Evolutionary conservation across 305 asterid species (phyloP), one percentile per base, ranked within the genome.

Genomic region (Petunia hybrid): DNA sequence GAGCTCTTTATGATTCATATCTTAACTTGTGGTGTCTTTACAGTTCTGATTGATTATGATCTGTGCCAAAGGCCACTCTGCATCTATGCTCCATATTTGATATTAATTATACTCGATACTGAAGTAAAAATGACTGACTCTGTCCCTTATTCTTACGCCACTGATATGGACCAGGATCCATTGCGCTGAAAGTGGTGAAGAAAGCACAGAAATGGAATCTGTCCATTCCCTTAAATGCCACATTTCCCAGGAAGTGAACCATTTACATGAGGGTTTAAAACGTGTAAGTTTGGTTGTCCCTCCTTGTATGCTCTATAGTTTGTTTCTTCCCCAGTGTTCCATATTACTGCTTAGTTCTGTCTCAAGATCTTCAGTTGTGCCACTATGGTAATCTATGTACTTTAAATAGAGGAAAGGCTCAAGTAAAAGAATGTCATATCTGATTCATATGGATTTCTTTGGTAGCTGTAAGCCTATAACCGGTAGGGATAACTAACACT

Each of bases 111-210:
- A 59, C 82, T 71, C 59, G 79, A 74, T 55, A 38, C 67, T n/a
- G 64, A 80, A 67, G 77, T 22, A 79, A 65, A 70, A 35, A 31
- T 51, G 64, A 16, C 68, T 38, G 31, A 56, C 16, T 46, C 64
- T 74, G 43, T 51, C 39, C 42, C 64, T 74, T 74, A 53, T 74
- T 74, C 79, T 74, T 39, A 74, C 53, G 64, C 45, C 4, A 53
- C 65, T 83, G 64, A 83, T 84, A 67, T 86, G 85, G 87, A 82
- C 82, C 86, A 97, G 99, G 96, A 86, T 97, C 73, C 97, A 97
- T 82, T 97, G 99, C 82, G 92, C 98, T 80, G 99, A 97, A 90
- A 97, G 99, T 87, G 95, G 97, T 80, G 99, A 95, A 83, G 99
- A 95, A 88, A 94, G 98, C 75, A 88, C 96, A 1, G 98, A 97